These are phyloP conservation scores for Lichtheimia ramosa DNA, from an alignment of 371 early-diverging fungal genomes.

Conservation along the genomic window DNA sequence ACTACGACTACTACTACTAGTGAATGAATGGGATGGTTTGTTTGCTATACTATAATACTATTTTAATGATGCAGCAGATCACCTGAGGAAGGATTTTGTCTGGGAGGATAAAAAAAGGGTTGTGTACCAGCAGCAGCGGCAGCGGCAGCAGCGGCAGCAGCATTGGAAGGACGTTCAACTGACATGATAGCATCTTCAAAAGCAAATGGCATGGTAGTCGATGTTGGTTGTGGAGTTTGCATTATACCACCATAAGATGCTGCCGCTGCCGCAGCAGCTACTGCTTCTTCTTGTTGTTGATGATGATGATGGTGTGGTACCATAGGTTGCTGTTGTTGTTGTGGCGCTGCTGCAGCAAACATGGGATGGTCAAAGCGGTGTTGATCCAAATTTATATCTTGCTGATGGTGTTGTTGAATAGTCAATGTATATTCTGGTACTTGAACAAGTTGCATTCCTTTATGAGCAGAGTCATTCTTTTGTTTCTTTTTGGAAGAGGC, in stretches of 20 bases:
- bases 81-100: background rate
- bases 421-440: background rate
- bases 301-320: conserved; percentile 7
- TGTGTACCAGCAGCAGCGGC: no score
- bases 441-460: background rate
- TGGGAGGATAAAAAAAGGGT: background rate
- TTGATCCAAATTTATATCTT: background rate
- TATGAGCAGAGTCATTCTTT: background rate
- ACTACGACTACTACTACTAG: background rate
- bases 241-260: background rate
- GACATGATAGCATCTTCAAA: background rate
- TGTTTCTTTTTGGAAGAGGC: background rate
- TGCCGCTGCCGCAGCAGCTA: background rate
- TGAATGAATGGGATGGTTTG: background rate
- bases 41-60: background rate
- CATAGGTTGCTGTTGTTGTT: background rate
- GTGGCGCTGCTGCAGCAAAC: background rate
- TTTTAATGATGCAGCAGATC: background rate
- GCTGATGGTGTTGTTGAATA: background rate
- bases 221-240: conserved; percentile 4
- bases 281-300: background rate
- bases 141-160: background rate
- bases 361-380: background rate
- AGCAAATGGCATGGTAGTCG: background rate
- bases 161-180: background rate